Evolutionary conservation across 2,329 filamentous ascomycete species (phyloP), one percentile per base, ranked within the genome.

Genomic region (Alternaria hordeiaustralica): DNA sequence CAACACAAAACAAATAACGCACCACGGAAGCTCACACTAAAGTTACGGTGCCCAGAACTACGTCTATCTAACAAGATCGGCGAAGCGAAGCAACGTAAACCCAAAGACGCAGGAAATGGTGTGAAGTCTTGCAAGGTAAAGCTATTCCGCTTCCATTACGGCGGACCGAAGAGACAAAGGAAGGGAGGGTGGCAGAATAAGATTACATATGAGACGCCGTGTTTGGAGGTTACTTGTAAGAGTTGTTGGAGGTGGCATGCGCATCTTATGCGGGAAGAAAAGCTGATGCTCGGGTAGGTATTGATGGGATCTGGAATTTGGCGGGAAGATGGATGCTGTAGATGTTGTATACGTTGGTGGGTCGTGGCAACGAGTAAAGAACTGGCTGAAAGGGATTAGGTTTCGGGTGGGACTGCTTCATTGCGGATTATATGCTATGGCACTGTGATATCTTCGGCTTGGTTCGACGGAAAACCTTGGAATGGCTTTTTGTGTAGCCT

Each of bases 141-240:
- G 18, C 41, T 71, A 6, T 63, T 41, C 5, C 46, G 41, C 4
- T 74, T 74, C 46, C 65, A 71, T 3, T 64, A 68, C 53, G 71
- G 71, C 45, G 71, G 71, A 15, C 56, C 60, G 3, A 43, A 53
- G 7, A 57, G 56, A 10, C 56, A 25, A 21, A 46, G 1, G 10
- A 59, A 49, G 44, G 71, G 69, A 4, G 13, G 47, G 4, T 49
- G 20, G 15, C 33, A 9, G 20, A 54, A 67, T 23, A 46, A 46
- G 3, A 61, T 74, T 30, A 67, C 60, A 3, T 54, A 62, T 11
- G 51, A 63, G 8, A 21, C 45, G 5, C 72, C 72, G 1, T 74
- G 72, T 53, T 50, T 71, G 4, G 30, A 54, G 10, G 13, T 30
- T 2, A 66, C 66, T 4, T 74, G 71, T 23, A 23, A n/a, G 15